Conservation (phyloP, 2,329 filamentous ascomycete genomes). For the Colletotrichum lindemuthianum region DNA sequence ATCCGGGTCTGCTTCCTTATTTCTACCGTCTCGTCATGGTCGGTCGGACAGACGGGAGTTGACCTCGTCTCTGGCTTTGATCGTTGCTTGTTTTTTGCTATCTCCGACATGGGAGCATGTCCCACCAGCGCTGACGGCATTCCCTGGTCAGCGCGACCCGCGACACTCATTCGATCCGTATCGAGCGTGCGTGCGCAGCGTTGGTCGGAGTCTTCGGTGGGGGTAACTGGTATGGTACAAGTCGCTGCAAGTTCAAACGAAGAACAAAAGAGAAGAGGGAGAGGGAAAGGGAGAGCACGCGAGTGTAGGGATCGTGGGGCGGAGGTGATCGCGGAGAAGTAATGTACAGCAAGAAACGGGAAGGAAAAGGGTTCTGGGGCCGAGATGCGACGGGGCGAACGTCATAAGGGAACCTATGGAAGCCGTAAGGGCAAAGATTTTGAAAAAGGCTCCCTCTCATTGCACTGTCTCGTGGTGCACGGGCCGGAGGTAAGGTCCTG, state of each 20-base stretch:
- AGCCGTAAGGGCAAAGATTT: slow-evolving; percentile 26
- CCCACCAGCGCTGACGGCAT: slow-evolving; percentile 66
- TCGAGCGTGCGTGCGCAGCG: not conserved
- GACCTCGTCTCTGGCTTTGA: slow-evolving; percentile 43
- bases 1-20: slow-evolving; percentile 68
- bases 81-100: slow-evolving; percentile 49
- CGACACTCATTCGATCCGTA: slow-evolving; percentile 15
- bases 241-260: not conserved
- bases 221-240: not conserved
- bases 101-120: slow-evolving; percentile 68
- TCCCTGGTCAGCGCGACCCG: slow-evolving; percentile 44
- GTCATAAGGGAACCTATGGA: slow-evolving; percentile 18
- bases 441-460: slow-evolving; percentile 33
- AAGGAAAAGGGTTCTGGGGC: slow-evolving; percentile 30
- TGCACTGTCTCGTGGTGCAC: slow-evolving; percentile 17
- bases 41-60: slow-evolving; percentile 58
- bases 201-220: slow-evolving; percentile 1
- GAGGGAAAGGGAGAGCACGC: slow-evolving; percentile 2
- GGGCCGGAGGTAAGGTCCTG: slow-evolving; percentile 12
- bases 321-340: slow-evolving; percentile 31
- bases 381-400: slow-evolving; percentile 33
- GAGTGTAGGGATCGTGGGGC: slow-evolving; percentile 27
- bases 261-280: not conserved
- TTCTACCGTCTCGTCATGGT: slow-evolving; percentile 60
- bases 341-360: slow-evolving; percentile 1